A percentile compares a stretch with the other conserved stretches of the same genome.
phyloP scores from a whole-genome alignment of 2,329 filamentous ascomycete genomes.

The Hypoxylon sp. region DNA sequence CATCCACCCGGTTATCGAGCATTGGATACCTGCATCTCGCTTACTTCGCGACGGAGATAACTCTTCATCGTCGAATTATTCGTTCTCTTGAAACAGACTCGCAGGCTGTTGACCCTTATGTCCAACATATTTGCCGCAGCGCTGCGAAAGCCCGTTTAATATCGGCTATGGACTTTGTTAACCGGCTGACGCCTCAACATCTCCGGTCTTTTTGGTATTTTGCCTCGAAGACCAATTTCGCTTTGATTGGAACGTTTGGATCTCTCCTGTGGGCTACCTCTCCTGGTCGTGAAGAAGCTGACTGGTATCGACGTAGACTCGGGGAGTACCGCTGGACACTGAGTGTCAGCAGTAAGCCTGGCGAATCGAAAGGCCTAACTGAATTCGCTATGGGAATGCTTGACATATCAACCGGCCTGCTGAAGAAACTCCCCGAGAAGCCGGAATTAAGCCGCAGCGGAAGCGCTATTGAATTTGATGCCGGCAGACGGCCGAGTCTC shows the following conservation, averaged over 20 bases:
- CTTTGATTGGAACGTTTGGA: conserved; percentile 94
- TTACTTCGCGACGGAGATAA: conserved; percentile 96
- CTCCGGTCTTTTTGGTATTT: conserved; percentile 95
- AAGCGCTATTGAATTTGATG: conserved; percentile 65
- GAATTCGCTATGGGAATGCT: conserved; percentile 84
- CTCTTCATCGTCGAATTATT: conserved; percentile 90
- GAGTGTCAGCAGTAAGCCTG: conserved; percentile 84
- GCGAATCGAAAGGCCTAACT: conserved; percentile 70
- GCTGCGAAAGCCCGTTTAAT: conserved; percentile 95
- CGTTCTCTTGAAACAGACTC: conserved; percentile 75
- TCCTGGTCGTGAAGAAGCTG: conserved; percentile 87
- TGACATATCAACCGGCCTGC: conserved; percentile 77
- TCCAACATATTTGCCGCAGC: conserved; percentile 91
- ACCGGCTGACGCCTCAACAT: conserved; percentile 88
- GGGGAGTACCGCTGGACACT: conserved; percentile 96
- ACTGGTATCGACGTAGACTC: conserved; percentile 89
- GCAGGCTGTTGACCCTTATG: conserved; percentile 78
- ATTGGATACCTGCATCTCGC: conserved; percentile 88
- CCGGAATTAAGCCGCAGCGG: conserved; percentile 73
- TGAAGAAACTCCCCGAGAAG: conserved; percentile 80
- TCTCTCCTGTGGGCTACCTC: conserved; percentile 91
- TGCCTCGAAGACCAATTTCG: conserved; percentile 90
- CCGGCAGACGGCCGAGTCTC: conserved; percentile 57
- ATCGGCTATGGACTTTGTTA: conserved; percentile 97
- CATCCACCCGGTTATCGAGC: conserved; percentile 67